phyloP scores from a whole-genome alignment of 2,329 filamentous ascomycete genomes.

The Ilyonectria destructans region DNA sequence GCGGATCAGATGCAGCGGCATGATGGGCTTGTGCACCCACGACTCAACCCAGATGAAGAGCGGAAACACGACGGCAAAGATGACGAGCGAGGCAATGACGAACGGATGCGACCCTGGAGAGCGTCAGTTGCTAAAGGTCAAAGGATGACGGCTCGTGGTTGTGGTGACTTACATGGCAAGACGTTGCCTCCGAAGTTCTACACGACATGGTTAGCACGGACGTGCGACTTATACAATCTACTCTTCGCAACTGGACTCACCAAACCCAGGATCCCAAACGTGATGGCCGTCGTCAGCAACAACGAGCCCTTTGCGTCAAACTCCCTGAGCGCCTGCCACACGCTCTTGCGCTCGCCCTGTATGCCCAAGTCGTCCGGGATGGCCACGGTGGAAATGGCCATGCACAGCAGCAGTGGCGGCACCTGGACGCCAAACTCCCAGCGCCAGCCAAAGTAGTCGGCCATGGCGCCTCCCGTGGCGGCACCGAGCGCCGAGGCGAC shows the following conservation, averaged over 20 bases:
- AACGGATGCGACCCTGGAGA: slow-evolving; percentile 70
- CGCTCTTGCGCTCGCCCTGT: slow-evolving; percentile 59
- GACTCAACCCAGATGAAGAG: slow-evolving; percentile 69
- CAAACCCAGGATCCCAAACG: slow-evolving; percentile 73
- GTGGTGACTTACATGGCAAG: slow-evolving; percentile 65
- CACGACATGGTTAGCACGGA: slow-evolving; percentile 14
- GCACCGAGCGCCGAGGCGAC: slow-evolving; percentile 74
- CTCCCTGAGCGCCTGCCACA: slow-evolving; percentile 66
- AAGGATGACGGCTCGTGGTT: not conserved
- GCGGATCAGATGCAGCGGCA: slow-evolving; percentile 70
- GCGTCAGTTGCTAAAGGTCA: slow-evolving; percentile 24
- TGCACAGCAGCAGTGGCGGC: slow-evolving; percentile 64
- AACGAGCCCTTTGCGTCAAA: slow-evolving; percentile 73
- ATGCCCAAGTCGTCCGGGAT: slow-evolving; percentile 71
- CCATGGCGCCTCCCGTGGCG: slow-evolving; percentile 79
- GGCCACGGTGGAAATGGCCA: slow-evolving; percentile 62
- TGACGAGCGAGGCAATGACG: slow-evolving; percentile 66
- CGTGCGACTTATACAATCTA: not conserved
- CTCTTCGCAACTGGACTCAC: slow-evolving; percentile 55
- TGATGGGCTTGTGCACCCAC: slow-evolving; percentile 69
- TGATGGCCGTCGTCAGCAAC: slow-evolving; percentile 67
- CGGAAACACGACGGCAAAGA: slow-evolving; percentile 66
- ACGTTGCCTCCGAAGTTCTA: slow-evolving; percentile 77
- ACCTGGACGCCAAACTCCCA: slow-evolving; percentile 80
- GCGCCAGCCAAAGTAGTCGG: slow-evolving; percentile 80